These are phyloP conservation scores for Plasmodium blacklocki DNA, from an alignment of 169 alveolate genomes.

Conservation along the genomic window DNA sequence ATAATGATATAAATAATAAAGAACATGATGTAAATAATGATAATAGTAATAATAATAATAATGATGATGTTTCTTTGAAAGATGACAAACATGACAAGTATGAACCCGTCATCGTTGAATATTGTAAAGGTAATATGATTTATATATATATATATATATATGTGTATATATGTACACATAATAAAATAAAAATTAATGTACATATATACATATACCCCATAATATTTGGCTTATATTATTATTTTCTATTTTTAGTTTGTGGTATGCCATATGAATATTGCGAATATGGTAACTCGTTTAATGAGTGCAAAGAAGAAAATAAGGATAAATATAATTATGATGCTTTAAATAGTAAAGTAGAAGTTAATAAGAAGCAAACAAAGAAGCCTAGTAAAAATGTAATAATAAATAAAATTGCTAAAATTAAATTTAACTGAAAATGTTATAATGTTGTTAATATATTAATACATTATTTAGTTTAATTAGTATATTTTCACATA, in stretches of 20 bases:
- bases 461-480: background rate
- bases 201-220: too few species aligned
- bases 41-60: slow-evolving; percentile 5
- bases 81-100: slow-evolving; percentile 8
- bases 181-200: too few species aligned
- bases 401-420: background rate
- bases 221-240: too few species aligned
- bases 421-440: too few species aligned
- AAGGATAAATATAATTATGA: slow-evolving; percentile 76
- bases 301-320: slow-evolving; percentile 81
- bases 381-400: slow-evolving; percentile 37
- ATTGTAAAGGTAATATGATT: slow-evolving; percentile 49
- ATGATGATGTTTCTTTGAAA: background rate
- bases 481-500: background rate
- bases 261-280: slow-evolving; percentile 91
- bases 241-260: slow-evolving; percentile 74
- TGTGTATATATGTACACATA: too few species aligned
- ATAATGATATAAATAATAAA: slow-evolving; percentile 10
- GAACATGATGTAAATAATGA: slow-evolving; percentile 18
- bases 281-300: slow-evolving; percentile 88
- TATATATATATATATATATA: too few species aligned
- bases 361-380: slow-evolving; percentile 26
- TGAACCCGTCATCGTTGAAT: slow-evolving; percentile 66
- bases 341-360: slow-evolving; percentile 18
- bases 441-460: background rate